A percentile compares a stretch with the other conserved stretches of the same genome.
phyloP scores from a whole-genome alignment of 78 protist genomes.

The Parvularia atlantis region DNA sequence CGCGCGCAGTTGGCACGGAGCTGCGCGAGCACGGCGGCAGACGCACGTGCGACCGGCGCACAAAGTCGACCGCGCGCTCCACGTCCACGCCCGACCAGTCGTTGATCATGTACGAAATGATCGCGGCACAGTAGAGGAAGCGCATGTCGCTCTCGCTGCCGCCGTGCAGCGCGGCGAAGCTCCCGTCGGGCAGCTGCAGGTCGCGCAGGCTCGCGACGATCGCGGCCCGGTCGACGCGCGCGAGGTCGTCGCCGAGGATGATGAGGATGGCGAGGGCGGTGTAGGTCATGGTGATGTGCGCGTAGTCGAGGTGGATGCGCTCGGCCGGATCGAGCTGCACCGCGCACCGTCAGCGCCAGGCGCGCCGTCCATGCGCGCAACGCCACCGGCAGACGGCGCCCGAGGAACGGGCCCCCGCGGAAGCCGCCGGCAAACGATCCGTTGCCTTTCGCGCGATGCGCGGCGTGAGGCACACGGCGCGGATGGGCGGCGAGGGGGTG shows the following conservation, averaged over 20 bases:
- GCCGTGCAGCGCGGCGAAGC: background rate
- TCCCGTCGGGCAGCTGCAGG: constrained; percentile 5
- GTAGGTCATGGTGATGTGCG: constrained; percentile 49
- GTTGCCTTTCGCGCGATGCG: background rate
- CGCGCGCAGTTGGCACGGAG: too few relatives aligned
- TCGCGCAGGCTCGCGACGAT: constrained; percentile 14
- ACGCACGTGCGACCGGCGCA: constrained; percentile 5
- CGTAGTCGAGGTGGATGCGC: background rate
- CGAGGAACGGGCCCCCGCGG: constrained; percentile 8
- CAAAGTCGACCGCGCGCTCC: constrained; percentile 15
- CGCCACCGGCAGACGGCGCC: background rate
- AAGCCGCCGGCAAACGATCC: constrained; percentile 15
- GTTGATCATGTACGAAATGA: constrained; percentile 16
- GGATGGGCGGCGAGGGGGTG: too few relatives aligned
- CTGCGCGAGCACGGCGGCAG: too few relatives aligned
- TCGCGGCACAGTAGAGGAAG: constrained; percentile 48
- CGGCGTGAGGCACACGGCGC: background rate
- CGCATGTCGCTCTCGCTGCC: constrained; percentile 52
- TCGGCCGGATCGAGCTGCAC: too few relatives aligned
- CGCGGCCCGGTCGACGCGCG: constrained; percentile 34
- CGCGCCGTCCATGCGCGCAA: background rate
- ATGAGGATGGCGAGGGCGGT: constrained; percentile 36
- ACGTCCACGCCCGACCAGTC: constrained; percentile 42
- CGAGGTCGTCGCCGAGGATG: constrained; percentile 34
- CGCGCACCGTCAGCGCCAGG: constrained; percentile 14